Evolutionary conservation across 257 asterid genomes (phyloP), one percentile per base, ranked within the genome.

Genomic region (Solanum lignicaule): DNA sequence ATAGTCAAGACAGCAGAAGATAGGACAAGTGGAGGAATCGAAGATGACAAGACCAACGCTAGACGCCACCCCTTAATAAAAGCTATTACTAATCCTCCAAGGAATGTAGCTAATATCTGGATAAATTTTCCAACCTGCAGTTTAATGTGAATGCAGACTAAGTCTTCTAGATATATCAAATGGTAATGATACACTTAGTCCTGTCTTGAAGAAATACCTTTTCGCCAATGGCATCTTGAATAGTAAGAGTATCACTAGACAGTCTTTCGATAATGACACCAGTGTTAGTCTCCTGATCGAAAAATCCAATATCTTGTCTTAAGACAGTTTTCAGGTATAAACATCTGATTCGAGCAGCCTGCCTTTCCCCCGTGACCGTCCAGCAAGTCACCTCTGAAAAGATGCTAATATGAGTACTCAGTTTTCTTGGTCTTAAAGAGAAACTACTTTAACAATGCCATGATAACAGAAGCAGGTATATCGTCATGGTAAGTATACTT

Each of bases 181-280:
- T 27, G 85, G 25, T 25, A 25, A 78, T 15, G 84, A 27, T 46
- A 16, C 1, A 18, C 29, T 31, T 58, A 12, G 33, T 23, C 4
- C 8, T 35, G 31, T 43, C 20, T 13, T 66, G 23, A 5, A 35
- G 35, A 23, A 18, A 55, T 86, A 93, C 98, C 96, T 96, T 96
- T 93, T 96, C 98, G 6, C 99, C 98, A 90, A 95, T 94, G 65
- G 99, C 99, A 48, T 96, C 97, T 90, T 95, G 98, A 35, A 96
- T 96, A 74, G 93, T 95, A 66, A 95, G 98, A 3, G 99, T 96
- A 90, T 96, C 99, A 10, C 97, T 96, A 2, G 98, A 96, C 95
- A 96, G 93, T 88, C 97, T 92, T 65, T 96, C 98, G 13, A 95
- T 90, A 32, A 96, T 96, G 87, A 94, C 99, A 31, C 99, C 99